These are phyloP conservation scores for Sporisorium graminicola DNA, from an alignment of 1,284 basidiomycete genomes.

Conservation along the genomic window DNA sequence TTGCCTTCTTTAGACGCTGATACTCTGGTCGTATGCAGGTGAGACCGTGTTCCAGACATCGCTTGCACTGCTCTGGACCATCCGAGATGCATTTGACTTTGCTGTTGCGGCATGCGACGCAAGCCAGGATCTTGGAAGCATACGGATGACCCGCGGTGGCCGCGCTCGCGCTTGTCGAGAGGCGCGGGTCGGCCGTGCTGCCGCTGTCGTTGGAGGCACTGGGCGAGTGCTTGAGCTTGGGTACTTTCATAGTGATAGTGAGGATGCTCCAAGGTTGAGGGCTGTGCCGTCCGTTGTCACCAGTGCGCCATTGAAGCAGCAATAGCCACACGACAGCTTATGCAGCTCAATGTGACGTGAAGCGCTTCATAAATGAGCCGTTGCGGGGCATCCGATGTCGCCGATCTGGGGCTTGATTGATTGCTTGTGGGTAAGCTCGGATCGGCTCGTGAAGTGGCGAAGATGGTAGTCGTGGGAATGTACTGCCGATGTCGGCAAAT, in stretches of 20 bases:
- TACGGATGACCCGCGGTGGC: conserved; percentile 15
- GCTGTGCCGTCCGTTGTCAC: too few species aligned
- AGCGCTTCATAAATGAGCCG: background rate
- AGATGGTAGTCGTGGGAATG: too few species aligned
- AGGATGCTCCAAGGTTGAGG: too few species aligned
- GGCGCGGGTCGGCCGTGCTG: conserved; percentile 1
- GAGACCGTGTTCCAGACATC: conserved; percentile 40
- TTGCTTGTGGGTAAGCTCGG: too few species aligned
- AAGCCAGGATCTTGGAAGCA: conserved; percentile 44
- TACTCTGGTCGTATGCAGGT: conserved; percentile 46
- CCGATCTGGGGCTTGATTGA: too few species aligned
- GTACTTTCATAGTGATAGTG: conserved; percentile 30
- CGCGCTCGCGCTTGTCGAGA: background rate
- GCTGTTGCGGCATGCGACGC: conserved; percentile 47
- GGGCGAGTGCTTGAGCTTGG: conserved; percentile 33
- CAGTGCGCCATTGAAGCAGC: too few species aligned
- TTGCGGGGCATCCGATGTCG: background rate
- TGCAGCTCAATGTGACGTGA: background rate
- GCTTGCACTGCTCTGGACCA: conserved; percentile 36
- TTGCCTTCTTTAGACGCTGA: conserved; percentile 44
- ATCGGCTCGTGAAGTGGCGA: too few species aligned
- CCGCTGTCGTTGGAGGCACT: conserved; percentile 14
- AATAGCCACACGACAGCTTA: background rate
- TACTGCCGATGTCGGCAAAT: too few species aligned
- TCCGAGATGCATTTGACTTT: conserved; percentile 49